These are phyloP conservation scores for Yarrowia osloensis DNA, from an alignment of 805 yeast genomes.

Conservation along the genomic window DNA sequence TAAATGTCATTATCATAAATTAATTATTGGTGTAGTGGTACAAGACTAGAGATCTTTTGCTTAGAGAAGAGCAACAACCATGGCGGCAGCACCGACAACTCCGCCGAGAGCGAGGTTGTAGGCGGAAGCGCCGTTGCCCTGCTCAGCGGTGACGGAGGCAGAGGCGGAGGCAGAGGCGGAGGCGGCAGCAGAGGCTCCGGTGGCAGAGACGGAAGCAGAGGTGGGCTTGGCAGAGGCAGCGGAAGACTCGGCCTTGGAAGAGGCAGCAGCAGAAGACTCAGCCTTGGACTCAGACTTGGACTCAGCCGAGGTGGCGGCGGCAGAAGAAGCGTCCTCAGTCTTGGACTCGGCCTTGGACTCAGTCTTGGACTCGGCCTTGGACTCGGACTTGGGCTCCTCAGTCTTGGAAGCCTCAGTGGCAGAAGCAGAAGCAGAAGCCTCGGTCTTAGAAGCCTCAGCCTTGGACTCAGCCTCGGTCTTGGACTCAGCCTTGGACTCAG, in stretches of 20 bases:
- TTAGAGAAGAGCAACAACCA: conserved; percentile 28
- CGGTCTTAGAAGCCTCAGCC: conserved; percentile 18
- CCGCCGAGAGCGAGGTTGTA: conserved; percentile 29
- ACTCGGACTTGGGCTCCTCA: background rate
- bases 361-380: background rate
- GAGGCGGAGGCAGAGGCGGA: conserved; percentile 17
- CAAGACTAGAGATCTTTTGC: background rate
- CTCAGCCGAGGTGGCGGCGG: background rate
- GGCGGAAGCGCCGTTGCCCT: conserved; percentile 26
- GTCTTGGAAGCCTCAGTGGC: conserved; percentile 10
- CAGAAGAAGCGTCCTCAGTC: background rate
- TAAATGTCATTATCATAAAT: conserved; percentile 20
- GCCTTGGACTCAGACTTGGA: conserved; percentile 5
- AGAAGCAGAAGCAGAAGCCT: background rate
- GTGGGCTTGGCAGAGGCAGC: conserved; percentile 10
- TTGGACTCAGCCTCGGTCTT: conserved; percentile 6
- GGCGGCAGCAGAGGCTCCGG: background rate
- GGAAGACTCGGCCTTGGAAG: conserved; percentile 12
- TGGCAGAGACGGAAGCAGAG: background rate
- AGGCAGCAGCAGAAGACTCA: background rate
- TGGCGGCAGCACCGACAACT: conserved; percentile 29
- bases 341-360: conserved; percentile 7
- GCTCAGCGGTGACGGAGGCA: background rate
- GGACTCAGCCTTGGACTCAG: conserved; percentile 17
- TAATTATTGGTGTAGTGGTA: background rate